Percentiles rank a stretch among this genome's conserved stretches.
phyloP scores from a whole-genome alignment of 768 basidiomycete species.

The Hericium coralloides region DNA sequence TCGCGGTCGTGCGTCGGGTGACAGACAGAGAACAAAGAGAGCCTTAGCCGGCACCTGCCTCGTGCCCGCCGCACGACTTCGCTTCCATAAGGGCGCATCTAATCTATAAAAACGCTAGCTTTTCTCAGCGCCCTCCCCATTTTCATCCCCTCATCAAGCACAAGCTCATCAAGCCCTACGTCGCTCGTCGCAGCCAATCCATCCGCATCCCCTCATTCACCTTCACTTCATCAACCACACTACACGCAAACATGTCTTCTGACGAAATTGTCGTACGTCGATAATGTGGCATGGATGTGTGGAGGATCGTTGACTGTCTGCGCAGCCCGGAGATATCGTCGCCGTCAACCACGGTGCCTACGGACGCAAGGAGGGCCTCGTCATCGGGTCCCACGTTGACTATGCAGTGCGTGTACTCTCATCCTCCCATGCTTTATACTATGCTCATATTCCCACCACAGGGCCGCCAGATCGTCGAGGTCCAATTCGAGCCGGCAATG shows the following conservation, averaged over 20 bases:
- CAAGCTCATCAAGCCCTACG: not conserved
- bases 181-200: not conserved
- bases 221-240: not conserved
- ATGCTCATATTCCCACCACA: conserved; percentile 18
- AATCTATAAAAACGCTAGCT: not conserved
- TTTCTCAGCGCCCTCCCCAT: not conserved
- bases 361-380: conserved; percentile 70
- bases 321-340: conserved; percentile 74
- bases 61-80: conserved; percentile 10
- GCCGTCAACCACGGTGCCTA: conserved; percentile 55
- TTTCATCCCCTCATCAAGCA: not conserved
- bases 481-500: conserved; percentile 63
- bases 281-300: not conserved
- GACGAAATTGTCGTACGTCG: conserved; percentile 16
- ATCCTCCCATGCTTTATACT: not conserved
- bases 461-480: conserved; percentile 79
- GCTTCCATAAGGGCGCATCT: not conserved
- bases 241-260: not conserved
- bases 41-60: conserved; percentile 11
- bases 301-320: not conserved
- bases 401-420: conserved; percentile 39
- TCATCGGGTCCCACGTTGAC: conserved; percentile 70
- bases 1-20: not conserved
- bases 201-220: not conserved
- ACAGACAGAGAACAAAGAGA: not conserved